Conservation (phyloP, 352 stramenopile genomes). For the Nothophytophthora sp. region DNA sequence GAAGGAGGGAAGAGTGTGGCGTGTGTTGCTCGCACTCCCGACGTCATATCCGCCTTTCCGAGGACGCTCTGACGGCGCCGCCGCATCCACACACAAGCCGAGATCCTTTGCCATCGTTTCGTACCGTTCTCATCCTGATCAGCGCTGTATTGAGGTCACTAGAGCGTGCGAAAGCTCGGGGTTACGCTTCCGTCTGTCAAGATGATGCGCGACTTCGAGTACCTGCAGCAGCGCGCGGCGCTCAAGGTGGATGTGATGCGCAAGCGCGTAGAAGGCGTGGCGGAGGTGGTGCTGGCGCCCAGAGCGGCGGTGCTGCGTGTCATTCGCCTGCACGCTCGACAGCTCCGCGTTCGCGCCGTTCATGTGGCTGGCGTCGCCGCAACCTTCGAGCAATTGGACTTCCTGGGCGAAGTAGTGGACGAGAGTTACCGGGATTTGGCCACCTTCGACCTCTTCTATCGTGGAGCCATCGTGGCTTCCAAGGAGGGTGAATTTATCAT, state of each 20-base stretch:
- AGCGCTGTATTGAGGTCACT: too few relatives aligned
- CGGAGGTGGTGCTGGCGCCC: conserved; percentile 73
- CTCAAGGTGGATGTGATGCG: conserved; percentile 78
- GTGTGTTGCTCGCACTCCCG: too few relatives aligned
- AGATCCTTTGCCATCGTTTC: too few relatives aligned
- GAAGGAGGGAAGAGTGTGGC: too few relatives aligned
- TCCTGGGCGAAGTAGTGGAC: conserved; percentile 73
- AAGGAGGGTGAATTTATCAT: conserved; percentile 85
- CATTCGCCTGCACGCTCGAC: conserved; percentile 74
- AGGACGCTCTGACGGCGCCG: too few relatives aligned
- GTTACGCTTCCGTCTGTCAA: too few relatives aligned
- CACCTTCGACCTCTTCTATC: conserved; percentile 87
- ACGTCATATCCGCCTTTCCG: too few relatives aligned
- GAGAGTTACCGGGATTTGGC: conserved; percentile 77
- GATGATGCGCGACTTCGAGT: conserved; percentile 87
- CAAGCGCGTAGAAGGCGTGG: conserved; percentile 55
- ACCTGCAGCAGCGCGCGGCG: conserved; percentile 81
- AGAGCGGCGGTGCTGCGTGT: conserved; percentile 51
- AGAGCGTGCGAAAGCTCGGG: too few relatives aligned
- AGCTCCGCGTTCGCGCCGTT: conserved; percentile 64
- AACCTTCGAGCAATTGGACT: conserved; percentile 83
- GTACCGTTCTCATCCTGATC: too few relatives aligned
- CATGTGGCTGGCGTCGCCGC: conserved; percentile 53
- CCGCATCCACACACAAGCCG: too few relatives aligned
- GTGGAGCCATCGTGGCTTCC: conserved; percentile 79